Evolutionary conservation across 1,139 yeast species (phyloP).

Genomic region (Yamadazyma diddensiae): DNA sequence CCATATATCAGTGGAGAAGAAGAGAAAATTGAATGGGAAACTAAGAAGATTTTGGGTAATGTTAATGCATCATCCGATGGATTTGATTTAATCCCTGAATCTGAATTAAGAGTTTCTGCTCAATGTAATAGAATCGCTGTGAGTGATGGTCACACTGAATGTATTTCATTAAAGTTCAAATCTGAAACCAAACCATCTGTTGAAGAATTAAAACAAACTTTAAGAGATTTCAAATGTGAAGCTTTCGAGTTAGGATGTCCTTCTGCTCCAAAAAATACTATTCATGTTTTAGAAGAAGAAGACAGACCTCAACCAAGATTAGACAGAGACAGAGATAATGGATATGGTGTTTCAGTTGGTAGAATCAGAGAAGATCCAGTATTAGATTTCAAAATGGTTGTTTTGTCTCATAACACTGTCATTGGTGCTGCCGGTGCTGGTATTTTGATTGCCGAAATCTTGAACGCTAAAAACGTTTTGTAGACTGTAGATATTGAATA

Average conservation of each 20-base stretch:
- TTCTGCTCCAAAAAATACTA: constrained; percentile 90
- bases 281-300: constrained; percentile 83
- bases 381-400: constrained; percentile 93
- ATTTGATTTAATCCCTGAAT: constrained; percentile 61
- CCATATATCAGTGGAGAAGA: constrained; percentile 97
- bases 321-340: constrained; percentile 93
- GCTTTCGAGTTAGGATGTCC: constrained; percentile 74
- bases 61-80: constrained; percentile 52
- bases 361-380: constrained; percentile 92
- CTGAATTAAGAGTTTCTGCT: constrained; percentile 84
- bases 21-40: constrained; percentile 98
- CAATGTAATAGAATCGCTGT: constrained; percentile 97
- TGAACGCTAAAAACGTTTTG: constrained; percentile 72
- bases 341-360: constrained; percentile 94
- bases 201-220: constrained; percentile 69
- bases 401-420: constrained; percentile 91
- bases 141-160: constrained; percentile 96
- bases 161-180: constrained; percentile 82
- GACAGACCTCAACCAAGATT: constrained; percentile 98
- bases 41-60: constrained; percentile 84
- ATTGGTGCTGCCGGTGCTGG: constrained; percentile 99
- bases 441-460: constrained; percentile 87
- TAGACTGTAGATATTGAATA: constrained; percentile 23
- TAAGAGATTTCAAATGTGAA: constrained; percentile 79
- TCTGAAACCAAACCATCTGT: constrained; percentile 81